Base-by-base conservation (phyloP, 169 alveolate species). In the Eimeria necatrix region DNA sequence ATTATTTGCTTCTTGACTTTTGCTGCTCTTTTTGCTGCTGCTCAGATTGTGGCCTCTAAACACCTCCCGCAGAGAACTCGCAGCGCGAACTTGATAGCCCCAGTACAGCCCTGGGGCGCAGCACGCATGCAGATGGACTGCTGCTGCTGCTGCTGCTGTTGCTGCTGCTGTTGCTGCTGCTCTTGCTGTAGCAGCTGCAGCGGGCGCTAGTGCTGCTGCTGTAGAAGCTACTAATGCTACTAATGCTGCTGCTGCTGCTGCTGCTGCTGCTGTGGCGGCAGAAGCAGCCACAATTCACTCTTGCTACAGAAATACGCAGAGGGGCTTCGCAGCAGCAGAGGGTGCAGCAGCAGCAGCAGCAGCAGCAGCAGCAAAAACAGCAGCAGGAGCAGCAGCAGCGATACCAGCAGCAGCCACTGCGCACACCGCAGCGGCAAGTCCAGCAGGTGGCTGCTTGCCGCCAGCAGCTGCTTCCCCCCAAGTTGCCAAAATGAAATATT, bases 31-130 rank as follows among this genome's bases (percentile, higher is more conserved):
- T 32, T 32, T 32, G 84, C 53, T 49, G 20, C 88, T 93, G 97
- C 70, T 48, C 48, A 86, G 52, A 24, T 97, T 98, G 70, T 98
- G 98, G 81, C 97, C 96, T 14, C 84, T 92, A 83, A 98, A 97
- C 10, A 97, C 97, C 61, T 96, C 98, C 73, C 93, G 92, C 48
- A 98, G 94, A 20, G 94, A 96, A 9, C 95, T 96, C 61, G 98
- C 98, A 48, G 97, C 98, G 87, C 99, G 96, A 18, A 98, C 99
- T 51, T 94, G 96, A 95, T 98, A 99, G 20, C 99, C 99, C 99
- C 99, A 99, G 94, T 98, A 99, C n/a, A 97, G 95, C 3, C 98
- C 99, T 86, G 78, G n/a, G n/a, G 59, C 12, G 56, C 10, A 56
- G 20, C 68, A 56, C 0, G 68, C 68, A 94, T 71, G 87, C 68